Base-by-base conservation (phyloP, 768 basidiomycete species). In the Sutorius australiensis region DNA sequence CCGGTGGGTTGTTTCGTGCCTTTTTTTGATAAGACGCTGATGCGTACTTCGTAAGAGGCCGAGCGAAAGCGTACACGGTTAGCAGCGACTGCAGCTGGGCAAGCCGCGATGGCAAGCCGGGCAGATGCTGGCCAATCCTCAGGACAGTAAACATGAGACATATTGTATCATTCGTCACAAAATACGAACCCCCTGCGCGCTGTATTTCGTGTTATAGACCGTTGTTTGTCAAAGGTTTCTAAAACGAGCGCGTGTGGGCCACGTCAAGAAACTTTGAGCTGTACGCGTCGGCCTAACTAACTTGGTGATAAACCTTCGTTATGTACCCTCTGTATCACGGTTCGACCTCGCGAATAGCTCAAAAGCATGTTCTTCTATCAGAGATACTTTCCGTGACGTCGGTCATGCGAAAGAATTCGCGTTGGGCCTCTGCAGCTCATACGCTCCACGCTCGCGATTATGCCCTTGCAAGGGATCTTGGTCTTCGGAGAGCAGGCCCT, bases 321-420 rank as follows among this genome's bases (percentile, higher is more conserved):
- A 67, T 68, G 66, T 45, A 34, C 17, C 33, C 61, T 32, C 31
- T 61, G 30, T 32, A 54, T 42, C 34, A 32, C 28, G 53, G 27
- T 45, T 52, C 62, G 44, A 57, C 54, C 10, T 38, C 56, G 13
- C 57, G 45, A 48, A 76, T 83, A 50, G 80, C 86, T n/a, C 70
- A 75, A 43, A 85, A 84, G 53, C 88, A 93, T 79, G 80, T 97
- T 39, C 70, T 98, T 32, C 83, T 89, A 56, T 87, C 93, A 39
- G 94, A 98, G 76, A 89, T 98, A 55, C 80, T 94, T 46, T 78
- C 90, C 16, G 91, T 98, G 59, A 97, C 93, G 33, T 89, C 91
- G 2, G 80, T 84, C 17, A 98, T 99, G 95, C 89, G 95, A 69
- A 92, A 94, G 76, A 98, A 98, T 73, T 93, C 95, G 42, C 83